These are phyloP conservation scores for Mycena pura DNA, from an alignment of 768 basidiomycete genomes.

Conservation along the genomic window DNA sequence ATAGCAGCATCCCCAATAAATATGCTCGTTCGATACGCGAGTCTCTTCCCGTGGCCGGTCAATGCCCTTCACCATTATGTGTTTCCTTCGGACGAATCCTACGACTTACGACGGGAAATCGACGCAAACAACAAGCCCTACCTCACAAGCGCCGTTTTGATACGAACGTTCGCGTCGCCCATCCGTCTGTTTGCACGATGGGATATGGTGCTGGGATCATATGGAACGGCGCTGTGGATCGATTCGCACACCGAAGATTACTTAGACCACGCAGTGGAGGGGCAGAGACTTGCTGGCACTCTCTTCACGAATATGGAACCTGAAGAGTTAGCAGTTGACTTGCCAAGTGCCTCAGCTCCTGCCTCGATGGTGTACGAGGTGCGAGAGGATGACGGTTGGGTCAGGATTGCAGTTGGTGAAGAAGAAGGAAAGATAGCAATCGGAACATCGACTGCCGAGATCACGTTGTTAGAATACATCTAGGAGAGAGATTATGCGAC, in stretches of 20 bases:
- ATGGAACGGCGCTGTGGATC: constrained; percentile 71
- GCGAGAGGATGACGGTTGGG: constrained; percentile 58
- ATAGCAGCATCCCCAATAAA: constrained; percentile 47
- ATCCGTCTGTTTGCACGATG: constrained; percentile 62
- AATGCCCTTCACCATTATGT: constrained; percentile 71
- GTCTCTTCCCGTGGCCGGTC: constrained; percentile 69
- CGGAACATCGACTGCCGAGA: constrained; percentile 52
- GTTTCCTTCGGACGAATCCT: constrained; percentile 52
- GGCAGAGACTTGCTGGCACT: constrained; percentile 66
- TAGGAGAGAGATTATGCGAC: constrained; percentile 29
- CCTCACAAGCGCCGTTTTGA: constrained; percentile 38
- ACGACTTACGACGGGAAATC: constrained; percentile 32
- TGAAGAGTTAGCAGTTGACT: constrained; percentile 31
- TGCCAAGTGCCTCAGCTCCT: constrained; percentile 35
- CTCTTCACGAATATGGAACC: constrained; percentile 32
- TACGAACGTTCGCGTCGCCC: constrained; percentile 57
- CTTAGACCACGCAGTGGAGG: constrained; percentile 49
- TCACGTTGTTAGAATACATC: constrained; percentile 59
- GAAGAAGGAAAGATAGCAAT: constrained; percentile 53
- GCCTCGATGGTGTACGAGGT: constrained; percentile 53
- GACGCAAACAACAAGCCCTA: constrained; percentile 53
- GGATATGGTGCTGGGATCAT: constrained; percentile 58
- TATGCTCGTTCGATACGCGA: constrained; percentile 65
- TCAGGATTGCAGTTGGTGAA: constrained; percentile 52
- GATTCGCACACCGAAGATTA: constrained; percentile 66